Conservation (phyloP, 2,329 filamentous ascomycete genomes). For the Mycosphaerella sp. region DNA sequence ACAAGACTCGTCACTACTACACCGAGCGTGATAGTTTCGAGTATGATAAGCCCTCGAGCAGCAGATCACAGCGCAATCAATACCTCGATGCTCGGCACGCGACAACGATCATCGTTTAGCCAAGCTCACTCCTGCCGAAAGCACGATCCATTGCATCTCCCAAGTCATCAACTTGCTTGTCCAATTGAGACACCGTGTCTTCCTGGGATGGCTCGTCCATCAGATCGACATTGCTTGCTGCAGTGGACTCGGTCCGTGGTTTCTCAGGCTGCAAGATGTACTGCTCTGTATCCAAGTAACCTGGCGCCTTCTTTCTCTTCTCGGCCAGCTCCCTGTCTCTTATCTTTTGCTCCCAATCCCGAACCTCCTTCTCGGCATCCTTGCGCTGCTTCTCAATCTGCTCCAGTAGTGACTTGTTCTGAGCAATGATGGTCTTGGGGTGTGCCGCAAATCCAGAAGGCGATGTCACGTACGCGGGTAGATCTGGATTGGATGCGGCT, state of each 20-base stretch:
- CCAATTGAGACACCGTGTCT: constrained; percentile 9
- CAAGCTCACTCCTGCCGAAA: constrained; percentile 33
- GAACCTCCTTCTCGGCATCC: constrained; percentile 62
- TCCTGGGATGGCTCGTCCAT: constrained; percentile 24
- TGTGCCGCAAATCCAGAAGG: constrained; percentile 72
- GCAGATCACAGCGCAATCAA: background rate
- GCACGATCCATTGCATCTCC: constrained; percentile 34
- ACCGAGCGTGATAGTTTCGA: background rate
- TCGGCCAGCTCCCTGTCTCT: constrained; percentile 64
- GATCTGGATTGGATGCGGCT: constrained; percentile 33
- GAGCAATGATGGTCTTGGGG: constrained; percentile 76
- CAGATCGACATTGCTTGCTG: constrained; percentile 15
- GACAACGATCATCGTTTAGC: constrained; percentile 12
- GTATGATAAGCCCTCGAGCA: background rate
- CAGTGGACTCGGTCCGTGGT: constrained; percentile 20
- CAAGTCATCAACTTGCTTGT: constrained; percentile 30
- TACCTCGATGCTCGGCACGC: background rate
- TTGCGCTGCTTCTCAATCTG: constrained; percentile 65
- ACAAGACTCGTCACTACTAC: background rate
- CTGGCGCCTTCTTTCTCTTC: constrained; percentile 72
- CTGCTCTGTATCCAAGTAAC: constrained; percentile 71
- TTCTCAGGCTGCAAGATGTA: constrained; percentile 63
- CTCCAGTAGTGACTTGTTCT: constrained; percentile 69
- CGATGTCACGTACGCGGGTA: constrained; percentile 69
- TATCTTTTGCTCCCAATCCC: constrained; percentile 63